A percentile compares a stretch with the other conserved stretches of the same genome.
These are phyloP conservation scores for Peniophora sp. DNA, from an alignment of 1,284 basidiomycete species.

Conservation along the genomic window DNA sequence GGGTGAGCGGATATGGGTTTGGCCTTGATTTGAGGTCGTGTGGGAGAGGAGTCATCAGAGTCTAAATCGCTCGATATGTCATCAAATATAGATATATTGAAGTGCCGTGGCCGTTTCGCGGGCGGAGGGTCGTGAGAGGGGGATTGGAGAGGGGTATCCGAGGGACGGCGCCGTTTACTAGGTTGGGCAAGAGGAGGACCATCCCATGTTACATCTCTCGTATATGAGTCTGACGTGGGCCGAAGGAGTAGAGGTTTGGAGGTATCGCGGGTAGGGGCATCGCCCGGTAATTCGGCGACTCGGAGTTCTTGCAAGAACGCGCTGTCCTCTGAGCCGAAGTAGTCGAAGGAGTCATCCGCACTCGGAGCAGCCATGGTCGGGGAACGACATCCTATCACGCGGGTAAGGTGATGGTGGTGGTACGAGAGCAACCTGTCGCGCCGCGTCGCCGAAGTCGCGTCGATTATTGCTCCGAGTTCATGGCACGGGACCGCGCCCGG, in stretches of 20 bases:
- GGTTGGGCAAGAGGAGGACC: conserved; percentile 10
- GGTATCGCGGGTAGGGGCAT: conserved; percentile 14
- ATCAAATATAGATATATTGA: conserved; percentile 1
- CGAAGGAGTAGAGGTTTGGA: background rate
- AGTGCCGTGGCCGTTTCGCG: background rate
- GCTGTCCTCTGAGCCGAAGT: conserved; percentile 49
- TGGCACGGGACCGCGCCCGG: no score
- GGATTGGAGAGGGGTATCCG: background rate
- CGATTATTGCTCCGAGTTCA: no score
- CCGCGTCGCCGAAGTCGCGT: no score
- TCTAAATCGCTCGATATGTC: conserved; percentile 5
- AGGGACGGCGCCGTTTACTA: background rate
- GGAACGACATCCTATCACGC: background rate
- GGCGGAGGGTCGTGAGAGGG: background rate
- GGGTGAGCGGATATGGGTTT: conserved; percentile 8
- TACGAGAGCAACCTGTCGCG: no score
- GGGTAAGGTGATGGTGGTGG: no score
- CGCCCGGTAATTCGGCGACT: conserved; percentile 40
- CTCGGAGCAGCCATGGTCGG: background rate
- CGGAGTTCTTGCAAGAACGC: conserved; percentile 44
- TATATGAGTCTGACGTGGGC: no score
- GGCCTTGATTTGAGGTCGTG: conserved; percentile 7
- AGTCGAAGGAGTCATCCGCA: conserved; percentile 36
- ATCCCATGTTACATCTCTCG: conserved; percentile 2
- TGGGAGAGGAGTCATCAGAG: conserved; percentile 4